Evolutionary conservation across 2,329 filamentous ascomycete species (phyloP).

Genomic region (Bertia moriformis): DNA sequence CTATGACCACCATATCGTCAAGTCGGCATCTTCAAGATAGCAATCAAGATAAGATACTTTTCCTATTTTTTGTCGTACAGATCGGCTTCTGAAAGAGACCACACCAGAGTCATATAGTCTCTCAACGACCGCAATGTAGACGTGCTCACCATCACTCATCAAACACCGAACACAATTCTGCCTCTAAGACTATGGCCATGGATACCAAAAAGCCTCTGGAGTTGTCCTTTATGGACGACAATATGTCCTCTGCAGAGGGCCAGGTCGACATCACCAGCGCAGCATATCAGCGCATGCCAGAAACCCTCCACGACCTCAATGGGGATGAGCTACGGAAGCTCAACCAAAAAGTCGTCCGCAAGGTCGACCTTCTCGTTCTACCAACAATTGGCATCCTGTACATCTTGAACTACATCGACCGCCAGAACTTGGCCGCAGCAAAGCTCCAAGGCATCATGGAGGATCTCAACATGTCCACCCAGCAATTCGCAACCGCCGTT

Average conservation of each 20-base stretch:
- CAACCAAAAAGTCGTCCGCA: conserved; percentile 8
- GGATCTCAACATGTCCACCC: conserved; percentile 18
- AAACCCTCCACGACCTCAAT: conserved; percentile 6
- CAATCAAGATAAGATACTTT: no score
- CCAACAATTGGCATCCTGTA: conserved; percentile 18
- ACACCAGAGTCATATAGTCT: no score
- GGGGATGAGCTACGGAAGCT: conserved; percentile 5
- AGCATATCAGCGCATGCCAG: conserved; percentile 4
- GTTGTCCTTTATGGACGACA: conserved; percentile 3
- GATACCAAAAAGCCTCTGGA: conserved; percentile 4
- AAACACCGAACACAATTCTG: background rate
- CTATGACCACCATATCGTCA: no score
- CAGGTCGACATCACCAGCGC: conserved; percentile 3
- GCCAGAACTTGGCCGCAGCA: conserved; percentile 19
- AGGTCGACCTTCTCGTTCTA: conserved; percentile 9
- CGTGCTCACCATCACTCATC: no score
- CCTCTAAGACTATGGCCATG: conserved; percentile 1
- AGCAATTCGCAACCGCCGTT: conserved; percentile 21
- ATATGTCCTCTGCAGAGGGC: conserved; percentile 4
- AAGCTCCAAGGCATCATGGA: conserved; percentile 23
- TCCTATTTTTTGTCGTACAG: no score
- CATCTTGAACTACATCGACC: conserved; percentile 23
- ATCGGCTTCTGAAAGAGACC: no score
- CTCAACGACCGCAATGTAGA: no score
- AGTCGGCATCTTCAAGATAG: no score